Conservation (phyloP, 352 stramenopile genomes). For the Aphanomyces astaci region DNA sequence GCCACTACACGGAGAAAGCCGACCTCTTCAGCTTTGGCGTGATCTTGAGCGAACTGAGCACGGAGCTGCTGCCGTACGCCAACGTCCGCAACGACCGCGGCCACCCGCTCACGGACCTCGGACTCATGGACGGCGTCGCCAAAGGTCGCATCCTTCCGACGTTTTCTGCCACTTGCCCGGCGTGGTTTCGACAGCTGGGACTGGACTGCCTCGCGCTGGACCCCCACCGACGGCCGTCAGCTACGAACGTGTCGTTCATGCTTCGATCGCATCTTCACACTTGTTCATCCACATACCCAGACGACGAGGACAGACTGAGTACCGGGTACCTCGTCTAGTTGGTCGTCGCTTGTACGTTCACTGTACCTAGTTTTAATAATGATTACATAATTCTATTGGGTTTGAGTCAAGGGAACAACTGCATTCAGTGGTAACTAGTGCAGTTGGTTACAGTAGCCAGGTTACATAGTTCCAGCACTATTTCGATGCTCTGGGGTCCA, state of each 20-base stretch:
- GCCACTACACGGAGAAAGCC: slow-evolving; percentile 44
- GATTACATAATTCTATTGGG: too few species aligned
- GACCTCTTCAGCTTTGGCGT: slow-evolving; percentile 58
- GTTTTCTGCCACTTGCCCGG: background rate
- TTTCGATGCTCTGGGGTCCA: too few species aligned
- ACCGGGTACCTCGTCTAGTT: too few species aligned
- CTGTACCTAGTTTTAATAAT: too few species aligned
- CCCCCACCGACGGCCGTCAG: background rate
- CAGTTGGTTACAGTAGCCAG: too few species aligned
- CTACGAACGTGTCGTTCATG: background rate
- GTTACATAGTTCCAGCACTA: too few species aligned
- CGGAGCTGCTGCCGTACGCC: slow-evolving; percentile 14
- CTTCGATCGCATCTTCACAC: background rate
- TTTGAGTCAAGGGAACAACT: too few species aligned
- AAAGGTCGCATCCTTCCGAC: background rate
- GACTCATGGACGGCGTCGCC: background rate
- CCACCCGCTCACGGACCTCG: background rate
- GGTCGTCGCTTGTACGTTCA: too few species aligned
- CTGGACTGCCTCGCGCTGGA: background rate
- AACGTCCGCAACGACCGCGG: background rate
- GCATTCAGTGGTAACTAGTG: too few species aligned
- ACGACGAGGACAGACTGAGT: too few species aligned
- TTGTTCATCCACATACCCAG: too few species aligned
- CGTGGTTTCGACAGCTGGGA: background rate
- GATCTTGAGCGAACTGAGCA: slow-evolving; percentile 70